phyloP scores from a whole-genome alignment of 2,329 filamentous ascomycete species.

The Daldinia eschscholtzii region DNA sequence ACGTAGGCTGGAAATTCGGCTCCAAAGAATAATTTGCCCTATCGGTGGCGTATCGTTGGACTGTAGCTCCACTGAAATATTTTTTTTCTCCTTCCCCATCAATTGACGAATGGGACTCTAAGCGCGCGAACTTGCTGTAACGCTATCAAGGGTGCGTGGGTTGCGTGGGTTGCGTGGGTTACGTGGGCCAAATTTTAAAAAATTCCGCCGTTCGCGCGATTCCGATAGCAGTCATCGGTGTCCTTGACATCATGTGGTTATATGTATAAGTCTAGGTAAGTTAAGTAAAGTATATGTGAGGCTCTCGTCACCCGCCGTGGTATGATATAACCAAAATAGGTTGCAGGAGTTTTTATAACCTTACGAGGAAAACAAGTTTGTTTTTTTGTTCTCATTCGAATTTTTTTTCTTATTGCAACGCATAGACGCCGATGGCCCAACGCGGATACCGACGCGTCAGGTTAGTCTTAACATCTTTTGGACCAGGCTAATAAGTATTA shows the following conservation, averaged over 20 bases:
- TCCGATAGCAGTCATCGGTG: conserved; percentile 7
- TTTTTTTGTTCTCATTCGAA: not conserved
- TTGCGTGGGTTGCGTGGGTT: conserved; percentile 9
- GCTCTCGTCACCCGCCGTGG: conserved; percentile 27
- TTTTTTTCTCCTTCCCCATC: conserved; percentile 25
- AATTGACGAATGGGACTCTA: conserved; percentile 31
- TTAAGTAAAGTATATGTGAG: conserved; percentile 10
- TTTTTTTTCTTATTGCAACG: not conserved
- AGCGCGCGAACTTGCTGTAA: conserved; percentile 23
- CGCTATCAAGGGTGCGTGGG: conserved; percentile 18
- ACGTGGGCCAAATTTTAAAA: conserved; percentile 28
- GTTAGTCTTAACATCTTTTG: not conserved
- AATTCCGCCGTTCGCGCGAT: conserved; percentile 16
- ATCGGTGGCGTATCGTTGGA: conserved; percentile 33
- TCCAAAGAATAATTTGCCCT: conserved; percentile 22
- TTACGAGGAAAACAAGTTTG: not conserved
- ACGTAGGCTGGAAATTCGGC: conserved; percentile 17
- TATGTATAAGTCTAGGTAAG: not conserved
- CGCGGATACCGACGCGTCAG: conserved; percentile 1
- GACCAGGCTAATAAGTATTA: conserved; percentile 17
- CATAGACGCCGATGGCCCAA: not conserved
- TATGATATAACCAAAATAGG: conserved; percentile 10
- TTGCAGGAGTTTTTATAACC: not conserved
- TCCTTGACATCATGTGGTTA: conserved; percentile 29
- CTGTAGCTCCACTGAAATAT: conserved; percentile 36